Evolutionary conservation across 805 yeast genomes (phyloP), one percentile per base, ranked within the genome.

Genomic region (Nematodospora valgi): DNA sequence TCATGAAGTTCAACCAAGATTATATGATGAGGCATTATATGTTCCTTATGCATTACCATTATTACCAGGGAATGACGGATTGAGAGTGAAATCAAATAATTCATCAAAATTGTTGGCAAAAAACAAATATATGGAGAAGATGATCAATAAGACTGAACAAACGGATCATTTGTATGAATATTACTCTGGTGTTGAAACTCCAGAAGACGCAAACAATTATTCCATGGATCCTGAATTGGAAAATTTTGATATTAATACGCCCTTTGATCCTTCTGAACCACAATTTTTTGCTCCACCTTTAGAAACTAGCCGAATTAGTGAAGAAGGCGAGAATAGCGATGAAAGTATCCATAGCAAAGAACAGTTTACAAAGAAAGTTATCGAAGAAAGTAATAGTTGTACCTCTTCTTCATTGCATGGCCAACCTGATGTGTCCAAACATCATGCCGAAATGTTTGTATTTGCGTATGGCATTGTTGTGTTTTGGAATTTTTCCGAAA

Each of bases 381-480:
- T 14, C 6, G 35, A 26, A 25, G 30, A 32, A 26, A 5, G 20
- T 7, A 23, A 26, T 20, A 27, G 36, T 22, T 15, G 14, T 4
- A 7, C 31, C 10, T 17, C 32, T 13, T 20, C 29, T 12, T 27
- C 28, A 26, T 27, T 32, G 5, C 39, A 35, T 23, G 21, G 15
- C n/a, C 46, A 36, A 30, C 33, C 45, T 0, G 79, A 77, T 39
- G 64, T 73, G 32, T 60, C 74, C 3, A 76, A 76, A 44, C 86
- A 81, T 54, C 70, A 67, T 36, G 91, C 96, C 0, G 98, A 91
- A 51, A 73, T 93, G 69, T 93, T 93, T 51, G 75, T 93, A 10
- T 79, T 91, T 54, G 80, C 78, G 35, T 93, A 93, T 55, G 98
- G 98, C 14, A 95, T 91, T 10, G 87, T 93, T n/a, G 97, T 93